These are phyloP conservation scores for Eremomyces bilateralis DNA, from an alignment of 495 filamentous ascomycete species.

Conservation along the genomic window DNA sequence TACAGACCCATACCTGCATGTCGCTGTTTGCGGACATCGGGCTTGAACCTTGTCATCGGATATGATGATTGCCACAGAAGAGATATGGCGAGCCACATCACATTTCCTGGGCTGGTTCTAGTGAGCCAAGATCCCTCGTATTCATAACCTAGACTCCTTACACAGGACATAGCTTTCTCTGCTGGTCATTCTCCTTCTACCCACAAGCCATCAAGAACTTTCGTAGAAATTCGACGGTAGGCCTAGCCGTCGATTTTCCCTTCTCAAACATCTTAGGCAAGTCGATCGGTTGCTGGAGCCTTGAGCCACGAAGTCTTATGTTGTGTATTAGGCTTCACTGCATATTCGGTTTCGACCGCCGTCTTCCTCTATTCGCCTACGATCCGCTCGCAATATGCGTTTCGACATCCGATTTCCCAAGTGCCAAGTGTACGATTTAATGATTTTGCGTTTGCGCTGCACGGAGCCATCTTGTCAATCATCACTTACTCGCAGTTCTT, in stretches of 20 bases:
- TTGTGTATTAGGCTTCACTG: slow-evolving; percentile 59
- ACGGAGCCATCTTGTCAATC: slow-evolving; percentile 46
- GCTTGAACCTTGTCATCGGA: too few relatives aligned
- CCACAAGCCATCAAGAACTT: slow-evolving; percentile 68
- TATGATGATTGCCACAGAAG: too few relatives aligned
- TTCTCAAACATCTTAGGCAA: slow-evolving; percentile 65
- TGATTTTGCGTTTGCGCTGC: slow-evolving; percentile 67
- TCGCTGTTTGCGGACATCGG: too few relatives aligned
- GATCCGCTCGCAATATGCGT: slow-evolving; percentile 64
- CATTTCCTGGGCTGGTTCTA: slow-evolving; percentile 5
- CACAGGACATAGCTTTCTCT: background rate
- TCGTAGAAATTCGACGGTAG: slow-evolving; percentile 49
- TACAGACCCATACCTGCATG: too few relatives aligned
- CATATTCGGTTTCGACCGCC: slow-evolving; percentile 52
- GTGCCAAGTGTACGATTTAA: slow-evolving; percentile 75
- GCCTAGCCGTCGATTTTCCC: slow-evolving; percentile 71
- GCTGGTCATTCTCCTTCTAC: slow-evolving; percentile 71
- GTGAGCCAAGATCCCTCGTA: background rate
- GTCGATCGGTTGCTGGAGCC: too few relatives aligned
- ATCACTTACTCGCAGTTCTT: slow-evolving; percentile 54
- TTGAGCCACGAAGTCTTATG: too few relatives aligned
- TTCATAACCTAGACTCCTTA: background rate
- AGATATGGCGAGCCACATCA: background rate
- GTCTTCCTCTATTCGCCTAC: slow-evolving; percentile 56
- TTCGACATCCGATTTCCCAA: slow-evolving; percentile 45